These are phyloP conservation scores for Prunus padus DNA, from an alignment of 306 rosid species.

Conservation along the genomic window DNA sequence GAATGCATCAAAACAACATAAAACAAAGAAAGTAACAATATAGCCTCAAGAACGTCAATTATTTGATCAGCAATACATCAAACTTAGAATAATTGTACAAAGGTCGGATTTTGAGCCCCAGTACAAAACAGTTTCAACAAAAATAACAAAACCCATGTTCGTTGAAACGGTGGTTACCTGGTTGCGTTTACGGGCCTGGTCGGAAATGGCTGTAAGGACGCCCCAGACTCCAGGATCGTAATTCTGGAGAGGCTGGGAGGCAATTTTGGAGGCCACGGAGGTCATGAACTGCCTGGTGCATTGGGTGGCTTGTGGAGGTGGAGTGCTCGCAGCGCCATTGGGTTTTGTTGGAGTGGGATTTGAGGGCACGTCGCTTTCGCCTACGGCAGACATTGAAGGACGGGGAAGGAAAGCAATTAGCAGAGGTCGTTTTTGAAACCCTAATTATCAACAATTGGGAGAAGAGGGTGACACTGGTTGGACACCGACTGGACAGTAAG, in stretches of 20 bases:
- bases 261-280: constrained; percentile 64
- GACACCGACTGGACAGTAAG: background rate
- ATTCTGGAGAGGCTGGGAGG: constrained; percentile 69
- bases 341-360: background rate
- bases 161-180: constrained; percentile 46
- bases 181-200: constrained; percentile 72
- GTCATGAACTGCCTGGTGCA: constrained; percentile 48
- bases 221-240: constrained; percentile 79
- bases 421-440: constrained; percentile 52
- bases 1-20: background rate
- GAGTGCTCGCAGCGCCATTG: background rate
- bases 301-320: constrained; percentile 3
- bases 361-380: constrained; percentile 22
- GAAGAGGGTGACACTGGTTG: background rate
- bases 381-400: constrained; percentile 35
- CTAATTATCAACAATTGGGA: constrained; percentile 29
- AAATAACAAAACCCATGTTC: background rate
- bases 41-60: background rate
- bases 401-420: constrained; percentile 21
- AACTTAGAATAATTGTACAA: background rate
- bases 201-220: constrained; percentile 89
- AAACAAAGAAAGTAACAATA: background rate
- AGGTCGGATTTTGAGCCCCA: background rate
- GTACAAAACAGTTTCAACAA: background rate
- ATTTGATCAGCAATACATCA: background rate